A percentile compares a stretch with the other conserved stretches of the same genome.
Evolutionary conservation across 148 eudicot species (phyloP).

Genomic region (Rhododendron mucronatum): DNA sequence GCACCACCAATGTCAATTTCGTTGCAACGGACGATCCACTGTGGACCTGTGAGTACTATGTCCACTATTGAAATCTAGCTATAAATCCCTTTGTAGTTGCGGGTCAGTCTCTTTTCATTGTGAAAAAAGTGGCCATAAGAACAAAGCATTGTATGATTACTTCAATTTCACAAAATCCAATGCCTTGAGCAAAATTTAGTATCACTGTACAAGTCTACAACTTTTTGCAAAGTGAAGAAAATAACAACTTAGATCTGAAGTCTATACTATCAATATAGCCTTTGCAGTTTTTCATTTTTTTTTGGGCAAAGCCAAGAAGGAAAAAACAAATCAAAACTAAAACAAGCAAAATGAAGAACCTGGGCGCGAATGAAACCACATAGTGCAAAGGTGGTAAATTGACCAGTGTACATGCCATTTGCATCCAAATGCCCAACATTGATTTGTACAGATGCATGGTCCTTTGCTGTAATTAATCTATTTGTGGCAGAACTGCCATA

Average conservation of each 20-base stretch:
- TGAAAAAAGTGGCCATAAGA: background rate
- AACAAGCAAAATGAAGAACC: conserved; percentile 15
- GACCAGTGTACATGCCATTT: conserved; percentile 28
- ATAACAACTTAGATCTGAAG: background rate
- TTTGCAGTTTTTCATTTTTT: background rate
- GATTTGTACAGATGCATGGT: conserved; percentile 25
- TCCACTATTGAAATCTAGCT: background rate
- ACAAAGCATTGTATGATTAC: background rate
- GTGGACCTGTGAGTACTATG: background rate
- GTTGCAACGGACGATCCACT: background rate
- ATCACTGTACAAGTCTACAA: background rate
- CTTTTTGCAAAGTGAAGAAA: background rate
- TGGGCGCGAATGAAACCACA: conserved; percentile 32
- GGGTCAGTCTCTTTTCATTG: background rate
- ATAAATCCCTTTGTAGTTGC: background rate
- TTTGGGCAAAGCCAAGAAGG: no score
- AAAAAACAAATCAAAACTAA: background rate
- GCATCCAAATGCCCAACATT: conserved; percentile 39
- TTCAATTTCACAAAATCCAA: background rate
- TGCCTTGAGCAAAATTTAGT: background rate
- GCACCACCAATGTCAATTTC: no score
- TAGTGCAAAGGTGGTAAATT: conserved; percentile 32
- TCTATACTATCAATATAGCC: background rate
- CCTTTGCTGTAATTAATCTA: conserved; percentile 25
- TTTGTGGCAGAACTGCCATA: conserved; percentile 35